Base-by-base conservation (phyloP, 345 rosid genomes). In the Salix purpurea region DNA sequence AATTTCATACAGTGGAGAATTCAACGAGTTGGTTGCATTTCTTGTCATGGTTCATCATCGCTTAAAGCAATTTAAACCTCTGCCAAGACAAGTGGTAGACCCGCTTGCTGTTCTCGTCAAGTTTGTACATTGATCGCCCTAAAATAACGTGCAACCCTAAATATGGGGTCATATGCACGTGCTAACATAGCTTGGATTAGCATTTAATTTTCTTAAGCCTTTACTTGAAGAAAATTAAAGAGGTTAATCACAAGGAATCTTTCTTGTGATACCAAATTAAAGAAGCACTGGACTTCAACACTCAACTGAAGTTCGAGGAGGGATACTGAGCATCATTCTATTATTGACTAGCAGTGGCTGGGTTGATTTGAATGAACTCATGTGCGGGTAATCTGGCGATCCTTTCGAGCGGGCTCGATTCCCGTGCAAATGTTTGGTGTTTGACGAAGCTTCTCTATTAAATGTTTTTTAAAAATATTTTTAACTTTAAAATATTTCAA, bases 31-130 rank as follows among this genome's bases (percentile, higher is more conserved):
- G 1, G 60, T 52, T 7, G 60, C n/a, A 19, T 52, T 6, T 19
- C 58, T 52, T 7, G 6, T 19, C 23, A 52, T 52, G n/a, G 19
- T 13, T 44, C 48, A 2, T 44, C 50, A 44, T 4, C 50, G 50
- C 50, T 44, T 3, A 10, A 44, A 44, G 16, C 23, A 56, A 56
- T 2, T 9, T 56, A 56, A n/a, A 56, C 62, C 62, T 56, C 12
- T 9, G 62, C 10, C 24, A 56, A 21, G 61, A 9, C 24, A 60
- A 60, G 21, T 30, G 30, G 44, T 30, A 44, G 46, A 56, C 50
- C 61, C 5, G 5, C 66, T 21, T 69, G 79, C 19, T 62, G 37
- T 61, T 42, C 74, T 21, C 44, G 69, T 70, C 71, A 69, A 44
- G 74, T 7, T 54, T 26, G 23, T 23, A 8, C 58, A 16, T 7